Conservation (phyloP, 73 alveolate species). For the Durusdinium trenchii region DNA sequence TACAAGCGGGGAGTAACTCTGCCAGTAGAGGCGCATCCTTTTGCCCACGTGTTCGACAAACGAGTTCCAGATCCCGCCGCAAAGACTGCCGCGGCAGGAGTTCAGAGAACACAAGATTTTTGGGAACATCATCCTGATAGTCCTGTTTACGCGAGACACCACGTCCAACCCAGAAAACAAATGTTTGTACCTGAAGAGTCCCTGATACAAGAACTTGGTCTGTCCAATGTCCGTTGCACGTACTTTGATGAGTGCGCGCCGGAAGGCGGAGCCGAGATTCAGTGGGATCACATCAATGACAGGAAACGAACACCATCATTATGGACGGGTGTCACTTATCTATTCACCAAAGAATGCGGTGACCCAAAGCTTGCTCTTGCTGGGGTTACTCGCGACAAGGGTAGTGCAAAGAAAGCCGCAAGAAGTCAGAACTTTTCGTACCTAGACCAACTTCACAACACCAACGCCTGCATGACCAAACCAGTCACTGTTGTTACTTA, state of each 20-base stretch:
- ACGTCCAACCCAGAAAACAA: not conserved
- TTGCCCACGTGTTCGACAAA: constrained; percentile 60
- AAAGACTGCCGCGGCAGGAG: not conserved
- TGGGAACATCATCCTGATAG: not conserved
- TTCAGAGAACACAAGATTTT: not conserved
- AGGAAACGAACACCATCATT: not conserved
- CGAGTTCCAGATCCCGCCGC: constrained; percentile 55
- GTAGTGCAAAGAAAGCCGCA: not conserved
- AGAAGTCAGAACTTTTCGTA: not conserved
- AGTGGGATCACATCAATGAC: not conserved
- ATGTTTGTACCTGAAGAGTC: not conserved
- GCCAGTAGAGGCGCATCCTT: not conserved
- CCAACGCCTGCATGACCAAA: not conserved
- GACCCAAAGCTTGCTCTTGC: not conserved
- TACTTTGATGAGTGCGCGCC: not conserved
- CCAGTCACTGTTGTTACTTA: not conserved
- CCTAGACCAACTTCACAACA: not conserved
- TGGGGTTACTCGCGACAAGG: not conserved
- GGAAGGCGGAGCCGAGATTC: not conserved
- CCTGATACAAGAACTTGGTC: not conserved
- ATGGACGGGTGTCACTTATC: not conserved
- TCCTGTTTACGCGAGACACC: not conserved
- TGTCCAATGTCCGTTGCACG: not conserved
- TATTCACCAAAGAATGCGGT: not conserved
- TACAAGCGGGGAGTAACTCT: not conserved